Evolutionary conservation across 2,329 filamentous ascomycete species (phyloP).

Genomic region (Ploettnerulaceae sp.): DNA sequence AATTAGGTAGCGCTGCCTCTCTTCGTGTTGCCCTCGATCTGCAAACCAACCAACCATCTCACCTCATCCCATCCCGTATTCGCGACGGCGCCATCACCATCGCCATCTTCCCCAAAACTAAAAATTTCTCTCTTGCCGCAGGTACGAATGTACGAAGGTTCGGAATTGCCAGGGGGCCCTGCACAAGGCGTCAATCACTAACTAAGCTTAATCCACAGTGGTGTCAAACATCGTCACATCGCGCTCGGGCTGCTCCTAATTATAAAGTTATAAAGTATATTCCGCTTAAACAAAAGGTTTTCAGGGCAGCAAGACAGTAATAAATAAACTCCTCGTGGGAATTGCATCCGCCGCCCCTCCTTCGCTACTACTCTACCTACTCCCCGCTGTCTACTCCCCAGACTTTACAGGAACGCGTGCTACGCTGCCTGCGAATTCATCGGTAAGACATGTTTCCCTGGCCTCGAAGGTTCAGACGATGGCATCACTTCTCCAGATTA

Average conservation of each 20-base stretch:
- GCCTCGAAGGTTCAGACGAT: background rate
- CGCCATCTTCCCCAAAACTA: background rate
- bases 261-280: too few species aligned
- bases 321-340: background rate
- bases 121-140: constrained; percentile 2
- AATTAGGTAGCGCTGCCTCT: too few species aligned
- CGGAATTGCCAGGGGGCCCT: constrained; percentile 12
- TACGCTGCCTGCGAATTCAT: constrained; percentile 1
- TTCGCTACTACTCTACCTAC: background rate
- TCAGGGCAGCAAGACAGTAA: too few species aligned
- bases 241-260: too few species aligned
- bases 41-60: too few species aligned
- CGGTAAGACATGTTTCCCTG: constrained; percentile 15
- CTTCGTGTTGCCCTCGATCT: constrained; percentile 2
- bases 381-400: background rate
- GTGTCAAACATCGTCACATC: too few species aligned
- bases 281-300: too few species aligned
- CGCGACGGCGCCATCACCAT: too few species aligned
- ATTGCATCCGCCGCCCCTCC: background rate
- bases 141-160: too few species aligned
- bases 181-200: constrained; percentile 20
- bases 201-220: too few species aligned
- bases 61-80: constrained; percentile 5
- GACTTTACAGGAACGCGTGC: background rate
- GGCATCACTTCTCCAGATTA: constrained; percentile 2